Percentiles rank a stretch among this genome's conserved stretches.
phyloP scores from a whole-genome alignment of 331 rosid species.

The Rosa hybrid region DNA sequence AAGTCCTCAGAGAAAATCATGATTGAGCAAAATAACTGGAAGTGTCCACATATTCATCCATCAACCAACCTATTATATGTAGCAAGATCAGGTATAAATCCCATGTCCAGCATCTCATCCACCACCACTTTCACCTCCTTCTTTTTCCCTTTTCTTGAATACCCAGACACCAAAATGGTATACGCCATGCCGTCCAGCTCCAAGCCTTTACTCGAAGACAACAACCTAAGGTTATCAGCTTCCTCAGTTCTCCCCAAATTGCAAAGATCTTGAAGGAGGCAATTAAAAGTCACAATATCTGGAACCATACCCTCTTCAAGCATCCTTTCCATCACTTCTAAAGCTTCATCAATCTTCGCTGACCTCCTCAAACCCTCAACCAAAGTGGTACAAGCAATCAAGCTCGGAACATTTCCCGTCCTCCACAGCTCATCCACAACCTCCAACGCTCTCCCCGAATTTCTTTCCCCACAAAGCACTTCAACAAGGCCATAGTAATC shows the following conservation, averaged over 20 bases:
- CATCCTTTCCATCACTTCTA: conserved; percentile 59
- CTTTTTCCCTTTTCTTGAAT: conserved; percentile 47
- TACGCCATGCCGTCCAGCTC: conserved; percentile 57
- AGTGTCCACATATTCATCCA: conserved; percentile 20
- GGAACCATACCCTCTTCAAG: conserved; percentile 56
- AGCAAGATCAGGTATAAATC: conserved; percentile 66
- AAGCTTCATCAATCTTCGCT: conserved; percentile 49
- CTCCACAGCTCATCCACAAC: conserved; percentile 69
- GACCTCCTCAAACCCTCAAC: conserved; percentile 68
- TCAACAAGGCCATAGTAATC: conserved; percentile 67
- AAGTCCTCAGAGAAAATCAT: not conserved
- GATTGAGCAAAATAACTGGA: not conserved
- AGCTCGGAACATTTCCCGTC: conserved; percentile 59
- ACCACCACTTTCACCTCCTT: conserved; percentile 57
- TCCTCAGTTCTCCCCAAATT: conserved; percentile 52
- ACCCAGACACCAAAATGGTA: conserved; percentile 58
- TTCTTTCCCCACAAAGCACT: conserved; percentile 47
- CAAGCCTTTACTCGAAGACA: conserved; percentile 67
- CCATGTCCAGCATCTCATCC: conserved; percentile 85
- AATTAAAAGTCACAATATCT: conserved; percentile 76
- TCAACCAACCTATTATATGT: conserved; percentile 64
- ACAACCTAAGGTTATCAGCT: conserved; percentile 62
- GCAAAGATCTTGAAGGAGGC: conserved; percentile 65
- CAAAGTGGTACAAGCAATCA: conserved; percentile 64
- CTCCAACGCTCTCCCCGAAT: conserved; percentile 44